Percentiles rank a stretch among this genome's conserved stretches.
Evolutionary conservation across 768 basidiomycete genomes (phyloP).

Genomic region (Strobilomyces confusus): DNA sequence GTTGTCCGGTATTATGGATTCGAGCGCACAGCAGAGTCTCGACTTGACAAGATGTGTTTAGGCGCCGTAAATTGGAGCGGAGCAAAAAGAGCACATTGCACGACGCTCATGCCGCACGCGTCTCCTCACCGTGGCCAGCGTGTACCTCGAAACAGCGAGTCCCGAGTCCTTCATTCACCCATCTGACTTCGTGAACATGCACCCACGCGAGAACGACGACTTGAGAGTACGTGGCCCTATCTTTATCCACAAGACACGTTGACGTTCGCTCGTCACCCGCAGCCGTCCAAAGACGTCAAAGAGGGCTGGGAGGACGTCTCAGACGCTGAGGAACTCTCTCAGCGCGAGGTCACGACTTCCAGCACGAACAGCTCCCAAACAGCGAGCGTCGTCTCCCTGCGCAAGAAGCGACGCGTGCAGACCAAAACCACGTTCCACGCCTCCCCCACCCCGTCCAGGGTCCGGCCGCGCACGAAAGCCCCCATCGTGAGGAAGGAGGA

Average conservation of each 20-base stretch:
- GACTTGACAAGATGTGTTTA: no score
- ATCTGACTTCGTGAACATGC: constrained; percentile 17
- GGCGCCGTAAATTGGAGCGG: no score
- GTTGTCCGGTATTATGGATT: no score
- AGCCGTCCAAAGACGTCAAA: constrained; percentile 5
- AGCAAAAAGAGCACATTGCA: neutral
- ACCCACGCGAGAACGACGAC: neutral
- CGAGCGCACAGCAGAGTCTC: no score
- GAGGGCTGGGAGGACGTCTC: constrained; percentile 37
- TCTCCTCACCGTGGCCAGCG: neutral
- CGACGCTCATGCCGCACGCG: neutral
- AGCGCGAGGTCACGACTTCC: constrained; percentile 2
- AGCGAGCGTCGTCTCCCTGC: constrained; percentile 16
- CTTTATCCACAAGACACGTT: no score
- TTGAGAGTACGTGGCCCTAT: constrained; percentile 7
- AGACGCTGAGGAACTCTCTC: constrained; percentile 15
- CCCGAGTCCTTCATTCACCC: neutral
- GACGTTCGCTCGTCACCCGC: neutral
- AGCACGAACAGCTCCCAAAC: constrained; percentile 6
- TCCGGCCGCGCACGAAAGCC: constrained; percentile 27
- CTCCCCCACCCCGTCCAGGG: constrained; percentile 18
- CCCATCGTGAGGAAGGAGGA: constrained; percentile 27
- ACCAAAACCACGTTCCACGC: constrained; percentile 21
- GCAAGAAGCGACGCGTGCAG: constrained; percentile 29
- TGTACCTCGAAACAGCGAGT: no score